Percentiles rank a stretch among this genome's conserved stretches.
phyloP scores from a whole-genome alignment of 2,329 filamentous ascomycete species.

The Albophoma yamanashiensis region DNA sequence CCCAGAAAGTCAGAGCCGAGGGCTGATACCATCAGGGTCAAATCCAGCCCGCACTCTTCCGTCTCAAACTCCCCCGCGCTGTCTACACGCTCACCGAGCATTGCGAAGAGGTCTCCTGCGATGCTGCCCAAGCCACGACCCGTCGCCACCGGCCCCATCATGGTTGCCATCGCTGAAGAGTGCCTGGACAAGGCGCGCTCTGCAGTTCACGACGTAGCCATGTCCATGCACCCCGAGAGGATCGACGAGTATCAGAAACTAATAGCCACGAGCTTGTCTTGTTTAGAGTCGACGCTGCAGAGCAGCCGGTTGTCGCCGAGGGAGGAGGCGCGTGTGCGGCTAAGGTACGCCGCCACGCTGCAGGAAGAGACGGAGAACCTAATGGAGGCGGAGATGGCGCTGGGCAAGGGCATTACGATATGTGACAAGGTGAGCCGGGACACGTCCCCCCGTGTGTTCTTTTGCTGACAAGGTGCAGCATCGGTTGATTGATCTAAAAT shows the following conservation, averaged over 20 bases:
- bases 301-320: constrained; percentile 50
- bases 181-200: constrained; percentile 58
- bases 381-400: constrained; percentile 59
- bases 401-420: constrained; percentile 60
- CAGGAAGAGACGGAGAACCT: constrained; percentile 68
- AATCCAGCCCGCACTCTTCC: constrained; percentile 26
- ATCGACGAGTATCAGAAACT: constrained; percentile 61
- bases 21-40: constrained; percentile 12
- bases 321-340: constrained; percentile 55
- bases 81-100: constrained; percentile 26
- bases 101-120: constrained; percentile 31
- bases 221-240: constrained; percentile 25
- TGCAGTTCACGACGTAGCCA: constrained; percentile 34
- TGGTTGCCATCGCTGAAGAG: constrained; percentile 66
- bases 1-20: constrained; percentile 5
- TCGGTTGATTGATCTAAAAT: constrained; percentile 53
- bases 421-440: constrained; percentile 47
- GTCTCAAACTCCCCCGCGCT: constrained; percentile 30
- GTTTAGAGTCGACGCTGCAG: constrained; percentile 59
- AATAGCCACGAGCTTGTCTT: constrained; percentile 61
- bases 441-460: neutral
- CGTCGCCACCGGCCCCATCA: constrained; percentile 44
- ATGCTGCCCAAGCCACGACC: constrained; percentile 28
- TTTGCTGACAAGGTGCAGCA: constrained; percentile 16
- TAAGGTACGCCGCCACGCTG: constrained; percentile 62